Evolutionary conservation across 1,284 basidiomycete species (phyloP), one percentile per base, ranked within the genome.

Genomic region (Puccinia triticina): DNA sequence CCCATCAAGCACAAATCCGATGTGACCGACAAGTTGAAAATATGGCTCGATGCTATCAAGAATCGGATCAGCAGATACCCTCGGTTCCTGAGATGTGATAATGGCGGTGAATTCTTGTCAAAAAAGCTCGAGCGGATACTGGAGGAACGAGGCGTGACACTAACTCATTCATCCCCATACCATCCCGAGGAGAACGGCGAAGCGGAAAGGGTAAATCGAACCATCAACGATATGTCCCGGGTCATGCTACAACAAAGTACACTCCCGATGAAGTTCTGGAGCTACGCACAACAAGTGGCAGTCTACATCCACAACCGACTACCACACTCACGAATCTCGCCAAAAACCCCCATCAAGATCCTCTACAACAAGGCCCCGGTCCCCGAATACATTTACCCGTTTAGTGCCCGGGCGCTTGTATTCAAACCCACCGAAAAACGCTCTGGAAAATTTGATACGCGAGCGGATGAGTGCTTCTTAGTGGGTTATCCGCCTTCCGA

Each of bases 141-240:
- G 2, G 12, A 40, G 2, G 10, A 3, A 5, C 2, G 40, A 12
- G 40, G 71, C 16, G 50, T 50, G 11, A 7, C 14, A 8, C 5
- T 73, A 2, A 43, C 46, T 26, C 12, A 21, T 26, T 32, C 12
- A 5, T 48, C 43, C 50, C 71, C 71, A 10, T 73, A 73, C 21
- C 71, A 53, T 18, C 71, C 71, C n/a, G 37, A 46, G 10, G 43
- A 73, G 11, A 73, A 71, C 26, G 40, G 67, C 40, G 26, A 71
- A 23, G 67, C 67, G 43, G 46, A 71, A 26, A 5, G 26, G 4
- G 46, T 71, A 26, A 59, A 78, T 18, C 59, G 23, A 40, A 78
- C 76, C 5, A 66, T 78, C 40, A 78, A 61, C 16, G 61, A 77
- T 12, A 77, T 77, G 73, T 43, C 50, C 16, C n/a, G 73, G 3